A percentile compares a stretch with the other conserved stretches of the same genome.
These are phyloP conservation scores for Lepiota subincarnata DNA, from an alignment of 768 basidiomycete species.

Conservation along the genomic window DNA sequence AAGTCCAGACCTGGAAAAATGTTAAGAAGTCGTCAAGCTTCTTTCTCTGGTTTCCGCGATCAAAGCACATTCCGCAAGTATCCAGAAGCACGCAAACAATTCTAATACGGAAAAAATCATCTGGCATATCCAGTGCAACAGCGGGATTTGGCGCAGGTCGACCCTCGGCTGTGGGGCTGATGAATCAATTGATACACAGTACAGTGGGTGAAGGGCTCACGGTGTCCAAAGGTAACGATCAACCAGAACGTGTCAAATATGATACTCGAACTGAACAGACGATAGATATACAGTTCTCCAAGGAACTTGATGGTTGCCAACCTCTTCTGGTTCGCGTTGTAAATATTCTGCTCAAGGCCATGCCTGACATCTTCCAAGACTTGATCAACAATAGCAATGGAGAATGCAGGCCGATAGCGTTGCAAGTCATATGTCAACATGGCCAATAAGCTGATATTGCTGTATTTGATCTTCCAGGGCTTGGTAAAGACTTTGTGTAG, in stretches of 20 bases:
- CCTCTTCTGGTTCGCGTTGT: slow-evolving; percentile 91
- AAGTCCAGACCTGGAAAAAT: slow-evolving; percentile 78
- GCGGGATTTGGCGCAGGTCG: slow-evolving; percentile 76
- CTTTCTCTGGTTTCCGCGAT: slow-evolving; percentile 86
- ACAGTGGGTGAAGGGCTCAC: slow-evolving; percentile 48
- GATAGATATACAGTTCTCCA: slow-evolving; percentile 96
- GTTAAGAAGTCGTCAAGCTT: slow-evolving; percentile 90
- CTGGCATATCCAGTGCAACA: slow-evolving; percentile 81
- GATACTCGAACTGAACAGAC: slow-evolving; percentile 82
- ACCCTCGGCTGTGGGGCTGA: slow-evolving; percentile 64
- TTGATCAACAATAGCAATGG: slow-evolving; percentile 87
- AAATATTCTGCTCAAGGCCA: slow-evolving; percentile 91
- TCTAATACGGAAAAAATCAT: slow-evolving; percentile 94
- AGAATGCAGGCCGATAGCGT: slow-evolving; percentile 87
- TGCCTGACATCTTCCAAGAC: slow-evolving; percentile 88
- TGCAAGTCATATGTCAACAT: slow-evolving; percentile 95
- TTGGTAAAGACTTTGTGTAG: slow-evolving; percentile 94
- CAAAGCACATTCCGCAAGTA: slow-evolving; percentile 97
- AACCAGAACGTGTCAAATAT: slow-evolving; percentile 95
- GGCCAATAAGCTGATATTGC: slow-evolving; percentile 83
- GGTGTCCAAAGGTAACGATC: slow-evolving; percentile 91
- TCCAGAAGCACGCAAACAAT: slow-evolving; percentile 91
- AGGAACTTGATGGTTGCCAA: slow-evolving; percentile 92
- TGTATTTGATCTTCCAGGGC: slow-evolving; percentile 95
- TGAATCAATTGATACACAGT: slow-evolving; percentile 7